Evolutionary conservation across 805 yeast genomes (phyloP), one percentile per base, ranked within the genome.

Genomic region (Candida vaughaniae): DNA sequence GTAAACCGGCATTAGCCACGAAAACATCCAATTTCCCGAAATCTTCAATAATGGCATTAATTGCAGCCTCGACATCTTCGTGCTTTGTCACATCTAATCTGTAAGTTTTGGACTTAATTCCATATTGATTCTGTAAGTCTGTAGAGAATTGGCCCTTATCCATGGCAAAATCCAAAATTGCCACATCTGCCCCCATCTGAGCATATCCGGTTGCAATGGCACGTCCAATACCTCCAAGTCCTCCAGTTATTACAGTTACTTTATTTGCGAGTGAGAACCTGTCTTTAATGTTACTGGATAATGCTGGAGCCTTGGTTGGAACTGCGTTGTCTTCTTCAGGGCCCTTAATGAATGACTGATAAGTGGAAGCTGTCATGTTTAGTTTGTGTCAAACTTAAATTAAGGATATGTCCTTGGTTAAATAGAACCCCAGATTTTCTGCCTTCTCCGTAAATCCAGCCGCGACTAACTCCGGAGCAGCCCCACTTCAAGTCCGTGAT

Each of bases 1-100:
- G 58, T 15, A 57, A 46, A 2, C 64, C 64, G 3, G 64, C 64
- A 42, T 59, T 59, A 31, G 63, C 63, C 34, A 59, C 49, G 36
- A 58, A 56, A 6, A 56, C 52, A 41, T 58, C 62, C 25, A 59
- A 48, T 28, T 55, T 49, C 23, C 63, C 62, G 36, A 58, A 58
- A n/a, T 59, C 63, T 12, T 25, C 20, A 25, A 47, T 51, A 16
- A 54, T 48, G 30, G 39, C 38, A 30, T 38, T 36, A 7, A 59
- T 44, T 10, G 49, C 51, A 10, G 31, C 38, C 30, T 52, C 42
- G 33, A 59, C 63, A 29, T 48, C 47, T n/a, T 52, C 52, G 31
- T 29, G 48, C 33, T 52, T 43, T 16, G 56, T 51, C 22, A 57
- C 59, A 38, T 57, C 55, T 25, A 52, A 48, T 36, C 47, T 35